Evolutionary conservation across 768 basidiomycete genomes (phyloP), one percentile per base, ranked within the genome.

Genomic region (Lactifluus hygrophoroides): DNA sequence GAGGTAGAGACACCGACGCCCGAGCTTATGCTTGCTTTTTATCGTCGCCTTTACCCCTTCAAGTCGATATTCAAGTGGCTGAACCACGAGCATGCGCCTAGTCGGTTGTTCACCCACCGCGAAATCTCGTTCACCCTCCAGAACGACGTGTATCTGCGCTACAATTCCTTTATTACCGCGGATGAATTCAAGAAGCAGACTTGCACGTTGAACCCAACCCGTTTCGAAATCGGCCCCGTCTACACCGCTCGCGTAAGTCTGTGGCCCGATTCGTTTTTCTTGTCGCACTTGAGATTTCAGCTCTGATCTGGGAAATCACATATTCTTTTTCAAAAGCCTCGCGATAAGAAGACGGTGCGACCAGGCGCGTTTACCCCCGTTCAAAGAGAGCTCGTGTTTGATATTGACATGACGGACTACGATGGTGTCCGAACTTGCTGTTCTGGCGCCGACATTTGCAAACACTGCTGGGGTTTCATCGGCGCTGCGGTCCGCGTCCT

Each of bases 341-440:
- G 83, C 66, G 95, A 97, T 75, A 88, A 82, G 69, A 94, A 94
- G 67, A 86, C 89, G 0, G 76, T 91, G 10, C 82, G 83, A 11
- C 75, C 85, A n/a, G 72, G 74, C 2, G 78, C 77, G 0, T 85
- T 97, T 64, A 76, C 78, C 44, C 93, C 96, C 0, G 69, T 81
- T 34, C 80, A 83, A 62, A 86, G 96, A 58, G 96, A 98, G 70
- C 85, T 99, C 43, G 95, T 98, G 0, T 96, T 99, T 69, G 96
- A 99, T 82, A 97, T 99, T 69, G 96, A 99, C 73, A 97, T 99
- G 96, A 95, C 96, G 16, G 96, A 99, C 73, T 99, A 98, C 73
- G 95, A 99, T 69, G 77, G 85, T 45, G 82, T 98, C 66, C 85
- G 96, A 48, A 97, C 94, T 0, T 99, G 96, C 72, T 98, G 96